Evolutionary conservation across 1,139 yeast species (phyloP), one percentile per base, ranked within the genome.

Genomic region (Yamadazyma kanchanaburiensis): DNA sequence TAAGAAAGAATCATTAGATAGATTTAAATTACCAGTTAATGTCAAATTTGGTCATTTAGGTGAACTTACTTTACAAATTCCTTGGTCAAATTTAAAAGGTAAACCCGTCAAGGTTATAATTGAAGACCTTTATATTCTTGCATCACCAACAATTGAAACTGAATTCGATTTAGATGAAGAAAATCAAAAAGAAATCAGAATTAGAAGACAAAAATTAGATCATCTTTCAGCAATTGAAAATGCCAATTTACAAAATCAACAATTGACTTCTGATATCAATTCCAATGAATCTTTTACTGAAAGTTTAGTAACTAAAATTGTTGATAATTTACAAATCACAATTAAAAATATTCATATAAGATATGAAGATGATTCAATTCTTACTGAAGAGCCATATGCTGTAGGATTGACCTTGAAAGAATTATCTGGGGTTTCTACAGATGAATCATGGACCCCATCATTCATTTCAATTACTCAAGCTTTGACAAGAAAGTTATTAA

Each of bases 1-100:
- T 36, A 86, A 86, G 57, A 74, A 78, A 38, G 89, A 81, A 55
- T 89, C 96, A 6, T 65, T 94, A 27, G 98, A 91, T 53, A 75
- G 83, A 48, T 72, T 91, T 43, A 78, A 83, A 42, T 62, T 94
- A 26, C 98, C 98, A 1, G 63, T 91, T 23, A 87, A 88, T 53
- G 94, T 94, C n/a, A 74, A 77, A 39, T 86, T 84, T 53, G 99
- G 98, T 21, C 89, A 87, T 49, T 57, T 94, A 37, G 98, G 97
- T 1, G 88, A 84, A 42, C 66, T 94, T 43, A 84, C 94, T 0
- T 63, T 94, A 34, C 95, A 85, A 51, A 91, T 94, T 24, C 98
- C 99, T 0, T 94, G 98, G 97, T 83, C 97, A 1, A 91, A 88
- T 51, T 65, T 94, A 41, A 89, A 89, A 49, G 81, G 86, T 16